Conservation (phyloP, 1,139 yeast species). For the Arxiozyma telluris region DNA sequence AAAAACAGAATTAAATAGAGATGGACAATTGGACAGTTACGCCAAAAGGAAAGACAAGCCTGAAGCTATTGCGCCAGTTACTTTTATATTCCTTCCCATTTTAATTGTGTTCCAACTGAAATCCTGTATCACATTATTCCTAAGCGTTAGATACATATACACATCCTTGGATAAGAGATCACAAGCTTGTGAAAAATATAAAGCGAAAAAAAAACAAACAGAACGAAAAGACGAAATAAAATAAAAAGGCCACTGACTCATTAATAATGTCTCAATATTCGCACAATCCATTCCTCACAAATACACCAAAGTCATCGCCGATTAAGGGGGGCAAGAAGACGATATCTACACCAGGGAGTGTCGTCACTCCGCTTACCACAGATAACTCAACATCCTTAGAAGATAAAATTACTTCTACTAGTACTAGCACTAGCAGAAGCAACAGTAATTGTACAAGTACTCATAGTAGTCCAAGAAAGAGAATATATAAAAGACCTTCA, state of each 20-base stretch:
- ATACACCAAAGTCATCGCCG: conserved; percentile 5
- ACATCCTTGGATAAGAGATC: not conserved
- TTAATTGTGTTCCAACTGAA: not conserved
- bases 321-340: not conserved
- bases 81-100: not conserved
- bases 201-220: not conserved
- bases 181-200: too few species aligned
- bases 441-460: conserved; percentile 3
- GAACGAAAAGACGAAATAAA: not conserved
- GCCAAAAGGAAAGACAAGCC: not conserved
- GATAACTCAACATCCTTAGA: not conserved
- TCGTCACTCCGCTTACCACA: conserved; percentile 27
- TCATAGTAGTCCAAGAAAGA: not conserved
- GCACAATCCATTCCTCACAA: conserved; percentile 3
- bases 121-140: not conserved
- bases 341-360: conserved; percentile 4
- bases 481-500: conserved; percentile 20
- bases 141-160: too few species aligned
- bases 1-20: too few species aligned
- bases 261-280: not conserved
- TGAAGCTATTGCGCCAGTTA: not conserved
- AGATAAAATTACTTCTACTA: conserved; percentile 18
- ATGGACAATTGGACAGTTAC: not conserved
- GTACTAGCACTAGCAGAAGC: conserved; percentile 12
- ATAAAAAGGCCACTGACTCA: not conserved